Evolutionary conservation across 2,329 filamentous ascomycete species (phyloP), one percentile per base, ranked within the genome.

Genomic region (Chrysosphaeria jannelii): DNA sequence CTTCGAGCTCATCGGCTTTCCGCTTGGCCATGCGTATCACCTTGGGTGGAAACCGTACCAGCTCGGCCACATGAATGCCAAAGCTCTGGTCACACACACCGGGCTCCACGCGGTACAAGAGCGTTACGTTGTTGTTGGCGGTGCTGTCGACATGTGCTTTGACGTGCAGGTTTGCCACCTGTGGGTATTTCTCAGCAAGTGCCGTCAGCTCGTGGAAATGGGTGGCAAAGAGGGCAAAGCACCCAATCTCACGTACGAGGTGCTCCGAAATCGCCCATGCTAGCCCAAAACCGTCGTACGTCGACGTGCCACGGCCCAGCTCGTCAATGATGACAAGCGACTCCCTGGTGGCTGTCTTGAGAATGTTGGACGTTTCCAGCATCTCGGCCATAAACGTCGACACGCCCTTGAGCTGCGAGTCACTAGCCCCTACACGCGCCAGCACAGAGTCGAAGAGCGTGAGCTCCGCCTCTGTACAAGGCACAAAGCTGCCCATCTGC

Each of bases 361-460:
- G 65, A 32, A 97, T 97, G 41, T 93, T 93, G 33, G 85, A 78
- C 2, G 85, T 97, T 43, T 97, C 85, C 12, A 97, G 59, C 85
- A 97, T 97, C 48, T 97, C 85, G 2, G 85, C 85, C 88, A 97
- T 97, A 44, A 97, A 97, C 0, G 85, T 97, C 4, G 76, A 90
- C 2, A 97, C 85, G 17, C 85, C 85, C 46, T 93, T 93, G 31
- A 97, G 67, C 43, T 93, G 85, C 5, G 75, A 89, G 45, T 97
- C 88, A 35, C 72, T 85, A 5, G 85, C 88, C 20, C 88, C 85
- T 0, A 97, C 85, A 34, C 85, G 71, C 0, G 88, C 85, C 19
- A 97, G 68, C 30, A 97, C 90, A 30, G 76, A 85, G 47, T 97
- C 85, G 41, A 91, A 97, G 28, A 97, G 78, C 10, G 75, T 89